Conservation (phyloP, 2,329 filamentous ascomycete species). For the Calonectria montana region DNA sequence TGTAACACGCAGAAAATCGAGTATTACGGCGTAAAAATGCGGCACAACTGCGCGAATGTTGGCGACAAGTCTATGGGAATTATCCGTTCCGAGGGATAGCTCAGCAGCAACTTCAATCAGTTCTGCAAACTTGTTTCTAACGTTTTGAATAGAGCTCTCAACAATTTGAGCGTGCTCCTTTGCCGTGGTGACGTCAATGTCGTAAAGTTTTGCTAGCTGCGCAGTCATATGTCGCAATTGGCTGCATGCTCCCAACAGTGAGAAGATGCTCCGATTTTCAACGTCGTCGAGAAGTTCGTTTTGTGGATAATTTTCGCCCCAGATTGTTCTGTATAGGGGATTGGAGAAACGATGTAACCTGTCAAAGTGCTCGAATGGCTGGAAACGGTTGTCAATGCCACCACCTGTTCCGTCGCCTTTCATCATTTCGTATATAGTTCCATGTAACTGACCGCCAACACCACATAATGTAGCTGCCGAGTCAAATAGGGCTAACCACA, state of each 20-base stretch:
- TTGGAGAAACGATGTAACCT: slow-evolving; percentile 48
- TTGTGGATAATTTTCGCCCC: slow-evolving; percentile 49
- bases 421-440: slow-evolving; percentile 31
- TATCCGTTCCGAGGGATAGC: slow-evolving; percentile 39
- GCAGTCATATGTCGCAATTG: slow-evolving; percentile 48
- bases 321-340: slow-evolving; percentile 47
- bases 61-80: slow-evolving; percentile 44
- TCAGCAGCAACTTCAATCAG: slow-evolving; percentile 41
- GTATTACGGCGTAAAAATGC: slow-evolving; percentile 47
- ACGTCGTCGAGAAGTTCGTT: slow-evolving; percentile 49
- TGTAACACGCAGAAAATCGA: slow-evolving; percentile 38
- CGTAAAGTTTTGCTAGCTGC: slow-evolving; percentile 38
- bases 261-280: slow-evolving; percentile 49
- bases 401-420: not conserved
- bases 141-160: slow-evolving; percentile 34
- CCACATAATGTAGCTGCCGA: slow-evolving; percentile 45
- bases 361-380: slow-evolving; percentile 38
- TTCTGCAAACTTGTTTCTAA: slow-evolving; percentile 38
- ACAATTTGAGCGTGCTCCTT: slow-evolving; percentile 32
- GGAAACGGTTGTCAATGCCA: not conserved
- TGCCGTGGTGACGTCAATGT: slow-evolving; percentile 30
- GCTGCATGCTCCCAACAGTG: slow-evolving; percentile 43
- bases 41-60: slow-evolving; percentile 51
- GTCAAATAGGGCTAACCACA: slow-evolving; percentile 48
- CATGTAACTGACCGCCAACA: slow-evolving; percentile 47